Conservation (phyloP, 768 basidiomycete species). For the Amanita fuliginea region DNA sequence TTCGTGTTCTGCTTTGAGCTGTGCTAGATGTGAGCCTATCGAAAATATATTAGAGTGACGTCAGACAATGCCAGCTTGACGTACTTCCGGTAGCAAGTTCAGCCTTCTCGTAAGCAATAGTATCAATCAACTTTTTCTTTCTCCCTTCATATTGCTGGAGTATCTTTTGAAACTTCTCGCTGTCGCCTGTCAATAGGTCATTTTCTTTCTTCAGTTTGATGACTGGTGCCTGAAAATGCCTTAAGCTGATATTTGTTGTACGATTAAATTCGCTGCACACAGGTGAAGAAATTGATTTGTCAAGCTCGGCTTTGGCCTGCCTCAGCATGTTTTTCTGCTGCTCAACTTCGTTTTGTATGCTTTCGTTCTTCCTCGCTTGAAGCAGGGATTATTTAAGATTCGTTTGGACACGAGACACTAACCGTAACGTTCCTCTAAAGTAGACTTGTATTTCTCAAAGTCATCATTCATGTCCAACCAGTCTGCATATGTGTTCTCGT, state of each 20-base stretch:
- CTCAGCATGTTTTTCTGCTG: slow-evolving; percentile 36
- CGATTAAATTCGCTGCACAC: slow-evolving; percentile 21
- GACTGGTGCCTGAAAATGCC: slow-evolving; percentile 39
- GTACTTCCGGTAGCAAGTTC: slow-evolving; percentile 48
- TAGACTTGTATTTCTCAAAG: slow-evolving; percentile 58
- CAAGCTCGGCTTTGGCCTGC: slow-evolving; percentile 39
- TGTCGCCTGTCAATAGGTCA: slow-evolving; percentile 56
- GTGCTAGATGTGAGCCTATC: slow-evolving; percentile 50
- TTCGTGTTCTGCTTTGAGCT: slow-evolving; percentile 52
- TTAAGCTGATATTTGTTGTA: slow-evolving; percentile 3
- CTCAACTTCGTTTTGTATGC: slow-evolving; percentile 53
- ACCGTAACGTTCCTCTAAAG: slow-evolving; percentile 74
- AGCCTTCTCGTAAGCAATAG: slow-evolving; percentile 55
- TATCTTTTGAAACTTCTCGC: slow-evolving; percentile 69
- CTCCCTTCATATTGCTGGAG: slow-evolving; percentile 59
- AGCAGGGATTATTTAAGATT: slow-evolving; percentile 5
- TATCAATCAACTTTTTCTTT: slow-evolving; percentile 56
- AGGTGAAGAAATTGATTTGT: slow-evolving; percentile 50
- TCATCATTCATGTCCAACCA: slow-evolving; percentile 63
- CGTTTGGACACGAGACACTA: slow-evolving; percentile 10
- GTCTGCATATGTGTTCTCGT: slow-evolving; percentile 49
- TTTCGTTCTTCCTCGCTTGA: slow-evolving; percentile 62
- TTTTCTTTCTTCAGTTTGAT: slow-evolving; percentile 53
- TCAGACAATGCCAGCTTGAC: background rate
- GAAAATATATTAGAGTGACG: slow-evolving; percentile 2